Evolutionary conservation across 352 stramenopile genomes (phyloP).

Genomic region (Aphanomyces invadans): DNA sequence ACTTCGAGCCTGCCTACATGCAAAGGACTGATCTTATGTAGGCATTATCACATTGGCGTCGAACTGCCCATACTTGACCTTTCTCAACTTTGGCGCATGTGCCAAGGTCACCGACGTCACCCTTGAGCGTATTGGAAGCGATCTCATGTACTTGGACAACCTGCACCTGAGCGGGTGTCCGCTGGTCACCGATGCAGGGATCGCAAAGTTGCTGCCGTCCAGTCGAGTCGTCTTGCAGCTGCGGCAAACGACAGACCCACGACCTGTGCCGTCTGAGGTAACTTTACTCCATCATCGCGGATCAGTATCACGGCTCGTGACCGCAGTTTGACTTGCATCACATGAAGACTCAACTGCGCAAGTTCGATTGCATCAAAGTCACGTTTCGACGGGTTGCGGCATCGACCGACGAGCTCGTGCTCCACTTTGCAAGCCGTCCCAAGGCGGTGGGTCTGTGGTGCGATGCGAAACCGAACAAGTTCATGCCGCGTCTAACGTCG

Average conservation of each 20-base stretch:
- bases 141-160: conserved; percentile 24
- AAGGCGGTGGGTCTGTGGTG: conserved; percentile 18
- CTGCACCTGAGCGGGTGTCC: conserved; percentile 22
- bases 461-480: conserved; percentile 17
- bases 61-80: conserved; percentile 15
- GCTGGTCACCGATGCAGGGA: conserved; percentile 3
- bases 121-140: conserved; percentile 6
- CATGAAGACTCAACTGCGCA: conserved; percentile 25
- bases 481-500: conserved; percentile 16
- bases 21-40: not conserved
- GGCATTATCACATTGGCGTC: conserved; percentile 11
- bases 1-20: too few species aligned
- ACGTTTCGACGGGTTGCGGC: not conserved
- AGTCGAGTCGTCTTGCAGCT: conserved; percentile 22
- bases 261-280: conserved; percentile 5
- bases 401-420: conserved; percentile 10
- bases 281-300: not conserved
- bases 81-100: conserved; percentile 25
- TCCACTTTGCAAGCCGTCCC: conserved; percentile 12
- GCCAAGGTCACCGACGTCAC: not conserved
- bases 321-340: conserved; percentile 24
- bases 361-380: conserved; percentile 16
- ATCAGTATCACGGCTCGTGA: not conserved
- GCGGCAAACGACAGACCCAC: not conserved
- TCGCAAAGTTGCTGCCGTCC: not conserved